Evolutionary conservation across 2,329 filamentous ascomycete genomes (phyloP), one percentile per base, ranked within the genome.

Genomic region (Decorospora gaudefroyi): DNA sequence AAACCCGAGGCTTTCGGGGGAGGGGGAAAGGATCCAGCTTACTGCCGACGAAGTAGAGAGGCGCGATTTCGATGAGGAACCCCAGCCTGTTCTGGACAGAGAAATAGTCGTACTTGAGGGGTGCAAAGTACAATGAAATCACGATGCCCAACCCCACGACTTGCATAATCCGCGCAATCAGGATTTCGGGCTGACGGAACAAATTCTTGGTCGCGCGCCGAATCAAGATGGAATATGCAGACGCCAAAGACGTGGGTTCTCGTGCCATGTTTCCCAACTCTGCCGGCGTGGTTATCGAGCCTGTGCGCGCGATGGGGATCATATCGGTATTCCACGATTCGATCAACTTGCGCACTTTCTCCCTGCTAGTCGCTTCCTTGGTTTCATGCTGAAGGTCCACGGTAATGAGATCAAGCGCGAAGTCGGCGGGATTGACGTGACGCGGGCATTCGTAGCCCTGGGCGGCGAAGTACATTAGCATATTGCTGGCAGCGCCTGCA

Each of bases 361-460:
- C 76, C 8, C 85, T 77, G 37, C 81, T 88, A 29, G 81, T 76
- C 1, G 75, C 76, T 63, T 90, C 87, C 13, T 79, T 75, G 1
- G 76, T 71, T 21, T 79, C 81, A 27, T 85, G 78, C 49, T 89
- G 87, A 0, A 90, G 72, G 56, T 90, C 85, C 16, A 90, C 80
- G 0, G 86, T 90, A 37, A 91, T 87, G 35, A 90, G 76, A 57
- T 91, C 87, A 6, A 90, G 76, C 0, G 85, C 86, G 64, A 88
- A 90, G 63, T 91, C 87, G 0, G 87, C 86, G 1, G 87, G 87
- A 51, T 90, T 91, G 1, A 85, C 87, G 45, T 86, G 81, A 10
- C 76, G 74, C 0, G 86, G 85, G 58, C 87, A 90, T 9, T 81
- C 72, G 50, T 82, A 80, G 0, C 85, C 85, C 13, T 83, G 72